Evolutionary conservation across 805 yeast genomes (phyloP), one percentile per base, ranked within the genome.

Genomic region (Zygosaccharomyces lentus): DNA sequence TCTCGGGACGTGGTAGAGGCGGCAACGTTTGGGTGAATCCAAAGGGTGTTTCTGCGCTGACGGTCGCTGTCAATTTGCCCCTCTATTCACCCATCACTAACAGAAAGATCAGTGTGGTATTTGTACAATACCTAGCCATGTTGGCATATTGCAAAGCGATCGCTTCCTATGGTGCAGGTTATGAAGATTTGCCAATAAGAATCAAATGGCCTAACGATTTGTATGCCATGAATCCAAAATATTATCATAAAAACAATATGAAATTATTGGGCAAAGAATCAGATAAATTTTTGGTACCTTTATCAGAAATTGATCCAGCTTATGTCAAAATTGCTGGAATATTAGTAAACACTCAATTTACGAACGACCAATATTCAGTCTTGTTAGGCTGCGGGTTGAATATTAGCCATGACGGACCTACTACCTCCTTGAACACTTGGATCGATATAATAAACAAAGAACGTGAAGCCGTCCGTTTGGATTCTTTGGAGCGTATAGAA

Each of bases 201-300:
- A 75, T 93, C 49, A 93, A 93, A 62, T 93, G 99, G 99, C 99
- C 99, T 1, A 93, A 93, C 62, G 99, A 93, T 64, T 69, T 93
- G 10, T 93, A 87, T 60, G 80, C 84, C 3, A 62, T 80, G 55
- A 80, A 78, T 45, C 95, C 95, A 0, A 81, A 80, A 44, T 76
- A 69, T 52, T 74, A 75, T 35, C 59, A 61, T 1, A 54, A 60
- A 15, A 61, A 61, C 3, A 53, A 60, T 2, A 49, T 62, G 24
- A 47, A 54, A 16, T 31, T 65, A 19, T 35, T 58, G 2, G 57
- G 55, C 3, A 54, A 49, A 26, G 51, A 55, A 9, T 50, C 57
- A 15, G 52, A 56, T 9, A 52, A 61, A 10, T 65, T 65, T 37
- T 52, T 68, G 26, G 62, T 69, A 12, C 67, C 69, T 9, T 69